Conservation (phyloP, 306 rosid genomes). For the Ziziphus jujuba region DNA sequence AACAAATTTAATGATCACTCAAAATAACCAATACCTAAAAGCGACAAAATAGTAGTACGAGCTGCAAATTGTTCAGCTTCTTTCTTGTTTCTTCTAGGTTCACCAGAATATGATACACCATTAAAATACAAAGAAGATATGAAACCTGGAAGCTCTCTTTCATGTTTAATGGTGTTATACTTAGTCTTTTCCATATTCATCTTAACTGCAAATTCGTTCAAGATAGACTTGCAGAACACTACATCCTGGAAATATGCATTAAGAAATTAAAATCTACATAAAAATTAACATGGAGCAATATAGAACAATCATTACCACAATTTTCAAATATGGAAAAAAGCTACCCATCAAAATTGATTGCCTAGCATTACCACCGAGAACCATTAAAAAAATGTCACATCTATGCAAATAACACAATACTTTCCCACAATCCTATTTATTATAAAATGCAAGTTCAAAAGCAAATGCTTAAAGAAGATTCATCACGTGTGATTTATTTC, state of each 20-base stretch:
- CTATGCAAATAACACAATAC: neutral
- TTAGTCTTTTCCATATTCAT: constrained; percentile 34
- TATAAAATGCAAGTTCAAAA: neutral
- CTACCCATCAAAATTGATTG: neutral
- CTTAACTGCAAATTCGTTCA: constrained; percentile 57
- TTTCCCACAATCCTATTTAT: neutral
- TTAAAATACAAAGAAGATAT: constrained; percentile 46
- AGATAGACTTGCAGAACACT: constrained; percentile 42
- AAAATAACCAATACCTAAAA: constrained; percentile 42
- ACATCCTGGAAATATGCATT: constrained; percentile 31
- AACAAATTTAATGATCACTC: constrained; percentile 3
- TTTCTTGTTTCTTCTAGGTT: constrained; percentile 42
- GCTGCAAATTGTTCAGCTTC: constrained; percentile 69
- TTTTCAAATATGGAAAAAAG: neutral
- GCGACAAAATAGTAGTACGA: constrained; percentile 42
- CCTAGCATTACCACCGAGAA: neutral
- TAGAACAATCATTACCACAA: neutral
- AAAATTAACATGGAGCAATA: neutral
- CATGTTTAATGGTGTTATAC: constrained; percentile 30
- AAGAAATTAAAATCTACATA: neutral
- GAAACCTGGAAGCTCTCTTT: constrained; percentile 37
- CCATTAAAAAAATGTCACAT: neutral
- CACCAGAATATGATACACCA: constrained; percentile 39
- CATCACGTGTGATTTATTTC: no score
- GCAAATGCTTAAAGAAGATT: no score